A percentile compares a stretch with the other conserved stretches of the same genome.
These are phyloP conservation scores for Kentomonas sorsogonicus DNA, from an alignment of 208 protist genomes.

Conservation along the genomic window DNA sequence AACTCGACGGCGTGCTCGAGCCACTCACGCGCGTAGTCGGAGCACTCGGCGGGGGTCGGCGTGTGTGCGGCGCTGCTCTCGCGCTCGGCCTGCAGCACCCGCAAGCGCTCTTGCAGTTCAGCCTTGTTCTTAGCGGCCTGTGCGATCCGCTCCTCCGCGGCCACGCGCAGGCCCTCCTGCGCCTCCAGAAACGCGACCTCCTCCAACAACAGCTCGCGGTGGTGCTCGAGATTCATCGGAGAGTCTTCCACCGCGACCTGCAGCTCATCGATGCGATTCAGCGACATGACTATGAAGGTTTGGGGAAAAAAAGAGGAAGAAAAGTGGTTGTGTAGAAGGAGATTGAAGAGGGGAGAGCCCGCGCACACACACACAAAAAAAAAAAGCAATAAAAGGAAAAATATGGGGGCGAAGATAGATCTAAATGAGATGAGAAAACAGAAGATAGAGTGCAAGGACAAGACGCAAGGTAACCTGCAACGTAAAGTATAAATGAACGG, in stretches of 20 bases:
- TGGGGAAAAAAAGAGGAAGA: neutral
- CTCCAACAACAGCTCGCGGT: conserved; percentile 24
- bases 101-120: conserved; percentile 7
- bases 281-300: conserved; percentile 25
- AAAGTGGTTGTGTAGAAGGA: neutral
- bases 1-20: conserved; percentile 42
- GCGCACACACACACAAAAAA: neutral
- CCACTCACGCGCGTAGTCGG: conserved; percentile 25
- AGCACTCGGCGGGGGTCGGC: conserved; percentile 11
- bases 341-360: neutral
- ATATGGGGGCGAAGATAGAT: neutral
- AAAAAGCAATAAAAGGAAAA: neutral
- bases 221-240: conserved; percentile 16
- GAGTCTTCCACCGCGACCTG: conserved; percentile 15
- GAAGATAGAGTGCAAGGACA: neutral
- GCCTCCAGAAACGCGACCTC: conserved; percentile 18
- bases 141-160: conserved; percentile 9
- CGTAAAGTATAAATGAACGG: neutral
- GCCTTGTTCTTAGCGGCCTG: conserved; percentile 5
- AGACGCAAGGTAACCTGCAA: neutral
- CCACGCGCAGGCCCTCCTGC: conserved; percentile 12
- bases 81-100: conserved; percentile 17
- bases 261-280: conserved; percentile 15
- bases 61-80: neutral
- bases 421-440: neutral